Base-by-base conservation (phyloP, 1,139 yeast species). In the Suhomyces maxii region DNA sequence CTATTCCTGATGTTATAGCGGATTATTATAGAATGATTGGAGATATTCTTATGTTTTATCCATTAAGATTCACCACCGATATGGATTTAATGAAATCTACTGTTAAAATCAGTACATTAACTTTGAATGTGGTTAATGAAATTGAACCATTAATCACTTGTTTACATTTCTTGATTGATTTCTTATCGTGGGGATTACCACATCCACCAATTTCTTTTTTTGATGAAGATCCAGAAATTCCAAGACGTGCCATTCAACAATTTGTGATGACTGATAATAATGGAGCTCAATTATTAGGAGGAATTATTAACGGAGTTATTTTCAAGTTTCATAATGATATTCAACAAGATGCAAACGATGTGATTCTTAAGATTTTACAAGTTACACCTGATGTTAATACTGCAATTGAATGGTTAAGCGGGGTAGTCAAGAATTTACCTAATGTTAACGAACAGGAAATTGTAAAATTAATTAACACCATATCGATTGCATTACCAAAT, bases 11-110 rank as follows among this genome's bases (percentile, higher is more conserved):
- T 62, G 76, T 89, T 34, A 73, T 91, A 45, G 97, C 91, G 64
- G 97, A 91, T 69, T 91, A 86, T 61, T 90, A 86, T 76, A 76
- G 95, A 49, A 85, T 91, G 86, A 75, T 85, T 68, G 77, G 80
- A 51, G 98, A 93, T 61, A 72, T 90, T 42, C 68, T 89, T 46
- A 84, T 86, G 84, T 89, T 80, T 62, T 88, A 77, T 62, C 96
- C 97, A 1, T 73, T 79, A 46, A 76, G 82, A 55, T 76, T 88
- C 47, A 77, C 89, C 13, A 67, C 76, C 10, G 73, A 82, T 41
- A 69, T 75, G n/a, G 81, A 77, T 14, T 63, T 88, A 38, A 65
- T 89, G 54, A 71, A 73, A 42, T 79, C 86, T 8, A 71, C 85
- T 1, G 72, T 83, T 53, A 80, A 84, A 46, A 79, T 87, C 8